Conservation (phyloP, 371 early-diverging fungal species). For the Apophysomyces trapeziformis region DNA sequence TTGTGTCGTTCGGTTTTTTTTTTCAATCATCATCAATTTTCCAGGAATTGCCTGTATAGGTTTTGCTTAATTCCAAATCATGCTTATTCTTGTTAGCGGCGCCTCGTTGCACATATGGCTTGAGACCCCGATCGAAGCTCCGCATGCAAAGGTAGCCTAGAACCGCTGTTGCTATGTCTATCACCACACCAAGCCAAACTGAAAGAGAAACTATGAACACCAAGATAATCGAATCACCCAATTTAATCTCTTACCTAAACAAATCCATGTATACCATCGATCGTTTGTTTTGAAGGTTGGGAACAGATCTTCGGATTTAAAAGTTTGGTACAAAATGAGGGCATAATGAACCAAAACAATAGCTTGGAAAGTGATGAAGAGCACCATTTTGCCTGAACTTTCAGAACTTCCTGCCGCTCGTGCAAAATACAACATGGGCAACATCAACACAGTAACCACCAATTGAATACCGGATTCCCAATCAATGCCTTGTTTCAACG, state of each 20-base stretch:
- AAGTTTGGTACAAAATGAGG: constrained; percentile 42
- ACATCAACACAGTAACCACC: constrained; percentile 41
- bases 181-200: constrained; percentile 42
- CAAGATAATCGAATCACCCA: background rate
- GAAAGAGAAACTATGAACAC: constrained; percentile 1
- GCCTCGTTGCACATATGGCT: constrained; percentile 41
- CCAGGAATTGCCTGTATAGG: constrained; percentile 34
- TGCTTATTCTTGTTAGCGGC: constrained; percentile 23
- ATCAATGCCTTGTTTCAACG: constrained; percentile 25
- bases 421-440: constrained; percentile 52
- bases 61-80: constrained; percentile 45
- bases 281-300: constrained; percentile 46
- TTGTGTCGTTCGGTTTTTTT: background rate
- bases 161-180: constrained; percentile 30
- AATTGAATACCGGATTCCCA: constrained; percentile 46
- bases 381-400: constrained; percentile 42
- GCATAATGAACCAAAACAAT: constrained; percentile 44
- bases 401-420: constrained; percentile 49
- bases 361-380: constrained; percentile 42
- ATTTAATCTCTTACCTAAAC: constrained; percentile 33
- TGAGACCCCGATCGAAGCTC: constrained; percentile 44
- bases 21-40: constrained; percentile 46
- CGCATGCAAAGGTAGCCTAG: constrained; percentile 34
- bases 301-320: constrained; percentile 32
- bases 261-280: constrained; percentile 57